Evolutionary conservation across 2,329 filamentous ascomycete genomes (phyloP).

Genomic region (Phyllachora maydis): DNA sequence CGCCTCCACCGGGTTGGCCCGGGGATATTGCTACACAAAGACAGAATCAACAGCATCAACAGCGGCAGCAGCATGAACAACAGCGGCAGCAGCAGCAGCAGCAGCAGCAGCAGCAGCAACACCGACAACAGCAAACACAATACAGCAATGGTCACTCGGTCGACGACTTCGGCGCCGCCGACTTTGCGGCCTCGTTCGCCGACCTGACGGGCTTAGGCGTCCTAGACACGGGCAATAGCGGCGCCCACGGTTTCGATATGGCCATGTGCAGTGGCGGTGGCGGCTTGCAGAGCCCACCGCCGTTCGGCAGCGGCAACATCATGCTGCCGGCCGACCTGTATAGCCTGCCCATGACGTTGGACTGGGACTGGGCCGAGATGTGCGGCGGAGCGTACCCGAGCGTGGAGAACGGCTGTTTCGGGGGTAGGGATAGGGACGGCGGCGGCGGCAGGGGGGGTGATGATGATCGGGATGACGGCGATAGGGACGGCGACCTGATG

Average conservation of each 20-base stretch:
- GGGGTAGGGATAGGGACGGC: too few relatives aligned
- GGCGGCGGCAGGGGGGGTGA: conserved; percentile 1
- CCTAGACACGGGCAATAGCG: conserved; percentile 5
- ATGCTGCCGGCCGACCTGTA: conserved; percentile 86
- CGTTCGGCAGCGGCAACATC: conserved; percentile 70
- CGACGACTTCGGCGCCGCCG: conserved; percentile 9
- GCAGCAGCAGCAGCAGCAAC: too few relatives aligned
- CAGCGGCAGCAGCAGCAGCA: too few relatives aligned
- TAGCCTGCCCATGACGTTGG: conserved; percentile 87
- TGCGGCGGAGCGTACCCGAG: conserved; percentile 42
- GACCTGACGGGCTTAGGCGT: conserved; percentile 24
- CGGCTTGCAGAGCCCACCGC: conserved; percentile 14
- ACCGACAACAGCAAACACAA: too few relatives aligned
- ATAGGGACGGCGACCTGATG: too few relatives aligned
- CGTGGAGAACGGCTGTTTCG: conserved; percentile 39
- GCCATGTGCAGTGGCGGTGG: too few relatives aligned
- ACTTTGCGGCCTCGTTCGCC: conserved; percentile 19
- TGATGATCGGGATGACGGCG: background rate
- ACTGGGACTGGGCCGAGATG: conserved; percentile 66
- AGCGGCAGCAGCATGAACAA: too few relatives aligned
- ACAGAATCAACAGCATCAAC: too few relatives aligned
- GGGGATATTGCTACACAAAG: too few relatives aligned
- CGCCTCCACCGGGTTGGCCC: conserved; percentile 23
- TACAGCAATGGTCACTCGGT: conserved; percentile 21
- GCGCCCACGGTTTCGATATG: conserved; percentile 5